phyloP scores from a whole-genome alignment of 441 rosid species.

The Adansonia gregorii region DNA sequence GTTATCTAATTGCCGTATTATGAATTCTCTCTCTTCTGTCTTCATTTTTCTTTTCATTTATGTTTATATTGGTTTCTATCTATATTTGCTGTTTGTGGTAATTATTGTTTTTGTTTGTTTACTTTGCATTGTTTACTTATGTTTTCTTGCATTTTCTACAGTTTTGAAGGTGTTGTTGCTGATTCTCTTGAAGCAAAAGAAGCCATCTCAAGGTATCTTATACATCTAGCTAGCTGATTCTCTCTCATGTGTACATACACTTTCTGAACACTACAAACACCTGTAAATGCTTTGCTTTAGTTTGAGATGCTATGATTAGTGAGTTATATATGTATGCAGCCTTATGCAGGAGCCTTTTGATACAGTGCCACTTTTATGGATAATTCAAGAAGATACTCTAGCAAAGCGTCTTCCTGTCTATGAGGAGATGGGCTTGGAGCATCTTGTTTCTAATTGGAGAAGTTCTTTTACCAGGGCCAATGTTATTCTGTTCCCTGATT shows the following conservation, averaged over 20 bases:
- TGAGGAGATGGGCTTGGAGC: slow-evolving; percentile 57
- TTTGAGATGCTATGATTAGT: slow-evolving; percentile 51
- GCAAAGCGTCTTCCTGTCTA: slow-evolving; percentile 76
- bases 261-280: neutral
- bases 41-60: neutral
- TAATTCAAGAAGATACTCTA: slow-evolving; percentile 85
- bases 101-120: neutral
- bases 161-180: slow-evolving; percentile 88
- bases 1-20: slow-evolving; percentile 32
- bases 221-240: neutral
- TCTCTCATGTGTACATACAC: neutral
- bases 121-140: slow-evolving; percentile 23
- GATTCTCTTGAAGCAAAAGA: slow-evolving; percentile 87
- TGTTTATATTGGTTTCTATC: slow-evolving; percentile 19
- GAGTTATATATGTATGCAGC: slow-evolving; percentile 86
- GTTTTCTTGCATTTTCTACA: slow-evolving; percentile 41
- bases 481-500: slow-evolving; percentile 82
- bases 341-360: slow-evolving; percentile 98
- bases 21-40: neutral
- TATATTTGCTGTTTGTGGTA: neutral
- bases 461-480: slow-evolving; percentile 75
- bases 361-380: slow-evolving; percentile 90
- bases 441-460: slow-evolving; percentile 77
- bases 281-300: slow-evolving; percentile 27
- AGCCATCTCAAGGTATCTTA: slow-evolving; percentile 33